A percentile compares a stretch with the other conserved stretches of the same genome.
phyloP scores from a whole-genome alignment of 345 rosid genomes.

The Rubroshorea leprosula region DNA sequence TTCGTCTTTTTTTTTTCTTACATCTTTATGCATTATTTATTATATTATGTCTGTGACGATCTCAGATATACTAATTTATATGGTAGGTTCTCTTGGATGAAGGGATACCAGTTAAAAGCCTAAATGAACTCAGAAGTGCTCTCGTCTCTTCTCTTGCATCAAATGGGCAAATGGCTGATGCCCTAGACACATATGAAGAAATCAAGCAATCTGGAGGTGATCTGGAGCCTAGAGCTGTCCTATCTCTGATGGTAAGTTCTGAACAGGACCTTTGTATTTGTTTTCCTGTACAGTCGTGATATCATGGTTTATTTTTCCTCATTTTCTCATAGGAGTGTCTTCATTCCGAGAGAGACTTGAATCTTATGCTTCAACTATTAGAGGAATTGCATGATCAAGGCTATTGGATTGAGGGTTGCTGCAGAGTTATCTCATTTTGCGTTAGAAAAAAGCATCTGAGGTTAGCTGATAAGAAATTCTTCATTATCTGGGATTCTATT shows the following conservation, averaged over 20 bases:
- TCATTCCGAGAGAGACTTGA: constrained; percentile 41
- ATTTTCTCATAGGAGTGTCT: constrained; percentile 41
- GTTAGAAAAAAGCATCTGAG: constrained; percentile 47
- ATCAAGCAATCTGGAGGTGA: constrained; percentile 44
- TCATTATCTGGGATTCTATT: constrained; percentile 1
- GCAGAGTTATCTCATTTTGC: constrained; percentile 48
- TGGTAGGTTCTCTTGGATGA: constrained; percentile 50
- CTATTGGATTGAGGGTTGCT: constrained; percentile 64
- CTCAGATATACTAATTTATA: constrained; percentile 4
- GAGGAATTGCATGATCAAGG: constrained; percentile 46
- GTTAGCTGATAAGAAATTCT: constrained; percentile 24
- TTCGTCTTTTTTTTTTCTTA: neutral
- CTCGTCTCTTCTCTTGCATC: constrained; percentile 69
- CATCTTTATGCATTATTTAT: too few species aligned
- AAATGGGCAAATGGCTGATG: constrained; percentile 57
- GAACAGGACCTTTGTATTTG: neutral
- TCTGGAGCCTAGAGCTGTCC: constrained; percentile 56
- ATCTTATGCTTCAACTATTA: constrained; percentile 43
- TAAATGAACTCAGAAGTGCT: constrained; percentile 53
- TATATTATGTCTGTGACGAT: too few species aligned
- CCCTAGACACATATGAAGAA: constrained; percentile 54
- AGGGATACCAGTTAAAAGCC: constrained; percentile 33
- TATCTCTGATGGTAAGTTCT: constrained; percentile 63
- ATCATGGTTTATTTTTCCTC: neutral
- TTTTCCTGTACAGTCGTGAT: neutral